These are phyloP conservation scores for Suhomyces taliae DNA, from an alignment of 1,139 yeast species.

Conservation along the genomic window DNA sequence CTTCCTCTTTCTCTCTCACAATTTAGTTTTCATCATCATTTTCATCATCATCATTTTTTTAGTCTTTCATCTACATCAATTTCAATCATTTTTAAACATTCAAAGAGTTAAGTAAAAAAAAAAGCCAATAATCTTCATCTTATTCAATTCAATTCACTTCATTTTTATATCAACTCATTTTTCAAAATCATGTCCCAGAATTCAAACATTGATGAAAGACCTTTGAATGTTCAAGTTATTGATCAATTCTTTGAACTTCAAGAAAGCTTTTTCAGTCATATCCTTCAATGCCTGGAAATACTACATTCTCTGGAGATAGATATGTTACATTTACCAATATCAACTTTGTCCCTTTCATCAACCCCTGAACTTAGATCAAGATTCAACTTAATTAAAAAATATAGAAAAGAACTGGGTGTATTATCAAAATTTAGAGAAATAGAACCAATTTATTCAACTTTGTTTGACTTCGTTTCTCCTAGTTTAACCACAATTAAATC, in stretches of 20 bases:
- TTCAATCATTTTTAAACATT: not conserved
- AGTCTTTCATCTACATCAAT: not conserved
- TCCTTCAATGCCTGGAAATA: constrained; percentile 10
- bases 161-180: too few relatives aligned
- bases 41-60: too few relatives aligned
- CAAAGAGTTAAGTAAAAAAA: too few relatives aligned
- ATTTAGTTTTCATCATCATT: not conserved
- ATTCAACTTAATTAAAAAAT: constrained; percentile 11
- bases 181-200: too few relatives aligned
- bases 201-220: not conserved
- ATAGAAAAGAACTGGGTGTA: constrained; percentile 7
- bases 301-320: constrained; percentile 8
- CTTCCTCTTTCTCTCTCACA: not conserved
- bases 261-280: constrained; percentile 11
- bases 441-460: constrained; percentile 9
- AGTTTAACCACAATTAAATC: constrained; percentile 3
- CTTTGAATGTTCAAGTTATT: constrained; percentile 9
- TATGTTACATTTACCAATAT: constrained; percentile 6
- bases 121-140: too few relatives aligned
- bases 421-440: constrained; percentile 10
- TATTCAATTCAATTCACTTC: too few relatives aligned
- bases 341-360: constrained; percentile 5
- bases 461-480: constrained; percentile 10
- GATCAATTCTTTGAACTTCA: constrained; percentile 12
- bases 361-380: constrained; percentile 9